Conservation (phyloP, 2,329 filamentous ascomycete species). For the Ceratocystiopsis brevicomis region DNA sequence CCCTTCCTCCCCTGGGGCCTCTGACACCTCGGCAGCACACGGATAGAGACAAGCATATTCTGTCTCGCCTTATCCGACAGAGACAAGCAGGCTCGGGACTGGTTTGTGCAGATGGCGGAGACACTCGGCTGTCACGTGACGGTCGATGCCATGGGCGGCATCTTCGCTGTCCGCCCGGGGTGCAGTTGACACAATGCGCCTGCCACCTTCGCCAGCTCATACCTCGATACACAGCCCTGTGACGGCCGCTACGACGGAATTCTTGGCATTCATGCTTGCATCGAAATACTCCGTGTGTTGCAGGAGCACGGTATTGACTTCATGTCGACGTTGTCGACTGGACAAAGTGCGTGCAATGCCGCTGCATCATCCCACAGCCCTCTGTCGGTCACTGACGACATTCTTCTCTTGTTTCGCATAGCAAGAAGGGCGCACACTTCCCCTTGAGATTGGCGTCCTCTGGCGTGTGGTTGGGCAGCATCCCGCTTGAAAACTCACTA, state of each 20-base stretch:
- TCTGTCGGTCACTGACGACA: background rate
- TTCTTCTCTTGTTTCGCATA: slow-evolving; percentile 13
- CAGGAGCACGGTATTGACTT: slow-evolving; percentile 48
- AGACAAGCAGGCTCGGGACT: slow-evolving; percentile 54
- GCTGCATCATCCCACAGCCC: background rate
- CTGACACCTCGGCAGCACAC: slow-evolving; percentile 17
- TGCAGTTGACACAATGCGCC: slow-evolving; percentile 31
- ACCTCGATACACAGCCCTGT: slow-evolving; percentile 44
- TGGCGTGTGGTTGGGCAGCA: slow-evolving; percentile 57
- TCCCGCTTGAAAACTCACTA: slow-evolving; percentile 39
- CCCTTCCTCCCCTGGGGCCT: too few species aligned
- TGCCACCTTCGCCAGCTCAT: slow-evolving; percentile 51
- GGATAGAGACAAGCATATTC: slow-evolving; percentile 57
- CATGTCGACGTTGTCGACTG: slow-evolving; percentile 61
- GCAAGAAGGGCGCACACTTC: slow-evolving; percentile 65
- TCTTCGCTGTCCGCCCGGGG: slow-evolving; percentile 54
- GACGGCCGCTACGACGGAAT: slow-evolving; percentile 63
- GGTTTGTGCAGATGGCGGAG: slow-evolving; percentile 49
- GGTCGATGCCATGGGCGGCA: slow-evolving; percentile 65
- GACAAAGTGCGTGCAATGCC: slow-evolving; percentile 37
- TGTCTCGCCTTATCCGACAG: slow-evolving; percentile 52
- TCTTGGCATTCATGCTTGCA: slow-evolving; percentile 50
- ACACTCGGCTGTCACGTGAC: slow-evolving; percentile 46
- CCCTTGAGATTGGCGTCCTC: slow-evolving; percentile 56
- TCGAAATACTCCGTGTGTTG: slow-evolving; percentile 52